Evolutionary conservation across 1,284 basidiomycete genomes (phyloP), one percentile per base, ranked within the genome.

Genomic region (Rugosomyces carneus): DNA sequence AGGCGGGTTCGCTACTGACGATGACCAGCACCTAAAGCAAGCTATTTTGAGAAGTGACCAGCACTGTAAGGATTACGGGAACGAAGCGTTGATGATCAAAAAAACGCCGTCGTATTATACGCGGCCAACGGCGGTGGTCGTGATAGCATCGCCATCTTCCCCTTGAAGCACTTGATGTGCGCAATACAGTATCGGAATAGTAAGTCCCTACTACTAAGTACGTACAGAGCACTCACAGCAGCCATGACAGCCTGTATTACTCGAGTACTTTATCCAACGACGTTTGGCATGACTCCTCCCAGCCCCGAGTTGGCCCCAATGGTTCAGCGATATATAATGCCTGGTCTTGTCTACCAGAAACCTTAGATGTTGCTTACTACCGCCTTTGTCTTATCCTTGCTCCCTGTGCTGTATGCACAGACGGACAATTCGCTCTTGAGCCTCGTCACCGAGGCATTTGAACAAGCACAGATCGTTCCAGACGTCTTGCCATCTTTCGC

Each of bases 401-500:
- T 53, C 5, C 47, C 47, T 34, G 39, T 40, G 18, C 45, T 45
- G 15, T 37, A n/a, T 34, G 52, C 52, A 8, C 50, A 54, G 27
- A 41, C 42, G 5, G 19, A 44, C 36, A 16, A 34, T 3, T 39
- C 48, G 18, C 39, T 41, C 13, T 49, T 68, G 36, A 45, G 51
- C 15, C 59, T 66, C 51, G 66, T 70, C 29, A 63, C 62, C 0
- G 59, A 62, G 42, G 70, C 68, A 7, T 72, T 75, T 57, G 58
- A 51, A 6, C 45, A 60, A n/a, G 65, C 68, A 2, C 59, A 62
- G 27, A 65, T 75, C 24, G 70, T 74, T 20, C 72, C 71, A 1
- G 64, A 69, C 50, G 65, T 75, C 27, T 47, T 74, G 18, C 54
- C 64, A 31, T 60, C 63, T 11, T 75, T 74, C 55, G 55, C 53